phyloP scores from a whole-genome alignment of 2,329 filamentous ascomycete species.

The Epichloe gansuensis region DNA sequence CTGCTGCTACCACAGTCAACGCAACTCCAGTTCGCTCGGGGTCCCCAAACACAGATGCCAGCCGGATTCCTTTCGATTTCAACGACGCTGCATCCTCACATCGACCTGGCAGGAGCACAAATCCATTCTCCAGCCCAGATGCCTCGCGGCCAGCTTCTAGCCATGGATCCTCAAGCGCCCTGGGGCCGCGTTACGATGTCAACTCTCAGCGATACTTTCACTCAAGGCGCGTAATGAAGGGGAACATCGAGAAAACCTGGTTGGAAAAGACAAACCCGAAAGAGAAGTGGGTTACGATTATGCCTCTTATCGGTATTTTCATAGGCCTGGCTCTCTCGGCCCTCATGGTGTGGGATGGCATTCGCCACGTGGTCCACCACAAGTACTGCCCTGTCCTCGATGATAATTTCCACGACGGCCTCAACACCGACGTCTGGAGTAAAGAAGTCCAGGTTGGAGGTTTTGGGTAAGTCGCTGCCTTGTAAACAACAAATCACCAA shows the following conservation, averaged over 20 bases:
- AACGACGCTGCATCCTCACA: slow-evolving; percentile 25
- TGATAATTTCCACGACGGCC: slow-evolving; percentile 49
- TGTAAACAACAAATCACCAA: too few species aligned
- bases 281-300: slow-evolving; percentile 78
- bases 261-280: slow-evolving; percentile 57
- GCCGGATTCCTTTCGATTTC: slow-evolving; percentile 27
- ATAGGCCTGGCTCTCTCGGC: slow-evolving; percentile 55
- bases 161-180: slow-evolving; percentile 30
- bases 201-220: slow-evolving; percentile 51
- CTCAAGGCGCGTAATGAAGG: slow-evolving; percentile 59
- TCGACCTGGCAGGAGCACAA: slow-evolving; percentile 17
- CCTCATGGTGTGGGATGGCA: slow-evolving; percentile 63
- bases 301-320: slow-evolving; percentile 59
- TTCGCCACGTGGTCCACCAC: slow-evolving; percentile 59
- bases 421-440: slow-evolving; percentile 52
- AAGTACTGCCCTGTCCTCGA: slow-evolving; percentile 57
- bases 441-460: slow-evolving; percentile 65
- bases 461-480: slow-evolving; percentile 47
- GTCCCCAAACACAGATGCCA: slow-evolving; percentile 28
- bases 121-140: slow-evolving; percentile 34
- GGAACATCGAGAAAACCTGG: slow-evolving; percentile 67
- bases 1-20: slow-evolving; percentile 24
- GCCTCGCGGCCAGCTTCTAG: slow-evolving; percentile 35
- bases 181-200: slow-evolving; percentile 24
- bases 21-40: slow-evolving; percentile 28